A percentile compares a stretch with the other conserved stretches of the same genome.
Conservation (phyloP, 2,329 filamentous ascomycete species). For the Geosmithia putterillii region DNA sequence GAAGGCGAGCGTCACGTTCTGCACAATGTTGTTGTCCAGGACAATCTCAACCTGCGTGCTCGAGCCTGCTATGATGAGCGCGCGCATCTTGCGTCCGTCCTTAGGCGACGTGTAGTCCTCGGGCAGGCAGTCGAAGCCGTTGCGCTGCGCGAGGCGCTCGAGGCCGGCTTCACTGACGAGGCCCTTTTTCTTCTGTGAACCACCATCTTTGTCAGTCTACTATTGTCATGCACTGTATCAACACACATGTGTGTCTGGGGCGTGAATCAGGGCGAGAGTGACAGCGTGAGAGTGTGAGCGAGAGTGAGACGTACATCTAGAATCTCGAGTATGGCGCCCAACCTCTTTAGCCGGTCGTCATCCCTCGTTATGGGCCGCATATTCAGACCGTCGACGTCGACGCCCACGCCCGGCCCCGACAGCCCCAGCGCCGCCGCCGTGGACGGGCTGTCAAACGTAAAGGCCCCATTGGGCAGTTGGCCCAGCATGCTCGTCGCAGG, state of each 20-base stretch:
- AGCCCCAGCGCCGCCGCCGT: conserved; percentile 50
- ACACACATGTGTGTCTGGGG: not conserved
- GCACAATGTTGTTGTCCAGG: conserved; percentile 48
- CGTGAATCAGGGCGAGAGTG: not conserved
- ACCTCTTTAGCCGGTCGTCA: conserved; percentile 41
- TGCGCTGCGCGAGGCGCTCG: conserved; percentile 54
- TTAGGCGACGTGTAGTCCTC: conserved; percentile 36
- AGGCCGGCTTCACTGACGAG: conserved; percentile 63
- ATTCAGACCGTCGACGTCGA: conserved; percentile 32
- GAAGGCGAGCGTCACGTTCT: conserved; percentile 50
- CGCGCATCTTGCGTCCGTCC: conserved; percentile 35
- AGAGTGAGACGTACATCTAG: conserved; percentile 27
- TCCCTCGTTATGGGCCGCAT: conserved; percentile 34
- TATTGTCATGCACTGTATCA: not conserved
- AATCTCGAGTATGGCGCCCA: conserved; percentile 37
- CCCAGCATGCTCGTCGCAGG: conserved; percentile 41
- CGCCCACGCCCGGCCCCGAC: conserved; percentile 23
- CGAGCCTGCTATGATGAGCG: conserved; percentile 49
- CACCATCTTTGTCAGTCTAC: conserved; percentile 3
- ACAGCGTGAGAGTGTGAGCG: not conserved
- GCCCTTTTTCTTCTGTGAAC: conserved; percentile 35
- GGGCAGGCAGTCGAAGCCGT: conserved; percentile 54
- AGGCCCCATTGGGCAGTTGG: conserved; percentile 28
- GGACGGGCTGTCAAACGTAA: conserved; percentile 53
- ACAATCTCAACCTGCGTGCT: conserved; percentile 30